These are phyloP conservation scores for Leavenworthia alabamica DNA, from an alignment of 345 rosid species.

Conservation along the genomic window DNA sequence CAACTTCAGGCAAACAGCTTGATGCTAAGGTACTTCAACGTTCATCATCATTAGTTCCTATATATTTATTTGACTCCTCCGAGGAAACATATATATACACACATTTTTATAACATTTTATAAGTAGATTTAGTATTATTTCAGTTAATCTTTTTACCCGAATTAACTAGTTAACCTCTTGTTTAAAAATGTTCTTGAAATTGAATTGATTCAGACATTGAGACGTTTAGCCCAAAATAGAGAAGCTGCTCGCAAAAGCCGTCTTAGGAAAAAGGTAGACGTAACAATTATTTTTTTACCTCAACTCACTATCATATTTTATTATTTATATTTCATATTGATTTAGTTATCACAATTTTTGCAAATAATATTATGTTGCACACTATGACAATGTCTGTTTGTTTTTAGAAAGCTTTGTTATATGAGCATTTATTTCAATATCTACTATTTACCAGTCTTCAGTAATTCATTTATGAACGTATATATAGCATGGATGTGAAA, in stretches of 20 bases:
- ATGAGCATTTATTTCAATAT: neutral
- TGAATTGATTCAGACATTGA: constrained; percentile 55
- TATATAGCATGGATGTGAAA: neutral
- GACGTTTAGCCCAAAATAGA: constrained; percentile 99
- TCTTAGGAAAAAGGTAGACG: constrained; percentile 81
- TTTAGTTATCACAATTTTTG: neutral
- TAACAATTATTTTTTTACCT: neutral
- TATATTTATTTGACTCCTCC: neutral
- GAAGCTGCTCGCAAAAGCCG: constrained; percentile 99
- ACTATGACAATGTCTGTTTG: neutral
- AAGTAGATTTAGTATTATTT: neutral
- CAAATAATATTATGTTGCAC: neutral
- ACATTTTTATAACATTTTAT: neutral
- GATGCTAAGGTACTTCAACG: constrained; percentile 75
- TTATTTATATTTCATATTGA: neutral
- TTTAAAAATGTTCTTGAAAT: neutral
- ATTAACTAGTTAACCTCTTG: constrained; percentile 1
- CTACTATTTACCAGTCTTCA: neutral
- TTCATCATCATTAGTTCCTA: neutral
- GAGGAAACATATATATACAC: neutral
- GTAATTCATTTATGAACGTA: neutral
- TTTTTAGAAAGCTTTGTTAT: neutral
- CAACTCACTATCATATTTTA: neutral
- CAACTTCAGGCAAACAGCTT: constrained; percentile 71
- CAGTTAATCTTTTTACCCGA: neutral